These are phyloP conservation scores for Edaphochlamys debaryana DNA, from an alignment of 139 green algal genomes.

Conservation along the genomic window DNA sequence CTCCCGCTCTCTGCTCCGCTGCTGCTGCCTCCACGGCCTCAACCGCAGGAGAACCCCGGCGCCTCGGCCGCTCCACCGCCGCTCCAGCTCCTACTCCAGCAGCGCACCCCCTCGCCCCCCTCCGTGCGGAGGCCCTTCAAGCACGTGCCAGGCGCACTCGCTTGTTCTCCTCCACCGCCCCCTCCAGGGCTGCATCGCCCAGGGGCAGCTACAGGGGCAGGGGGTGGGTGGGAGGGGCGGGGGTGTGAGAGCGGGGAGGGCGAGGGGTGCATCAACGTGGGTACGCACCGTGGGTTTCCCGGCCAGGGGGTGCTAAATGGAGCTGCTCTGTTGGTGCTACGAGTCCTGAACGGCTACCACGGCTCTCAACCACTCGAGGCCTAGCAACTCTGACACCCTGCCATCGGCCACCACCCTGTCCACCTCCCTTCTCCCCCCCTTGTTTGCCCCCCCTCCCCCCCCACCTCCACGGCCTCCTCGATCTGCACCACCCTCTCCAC, in stretches of 20 bases:
- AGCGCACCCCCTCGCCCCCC: too few relatives aligned
- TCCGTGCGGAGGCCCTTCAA: too few relatives aligned
- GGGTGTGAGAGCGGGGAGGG: too few relatives aligned
- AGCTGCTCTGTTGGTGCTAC: neutral
- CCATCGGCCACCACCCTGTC: neutral
- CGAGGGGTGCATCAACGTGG: neutral
- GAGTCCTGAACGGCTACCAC: neutral
- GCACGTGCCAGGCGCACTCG: slow-evolving; percentile 25
- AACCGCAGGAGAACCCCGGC: too few relatives aligned
- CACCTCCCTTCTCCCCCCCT: neutral
- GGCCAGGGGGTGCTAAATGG: too few relatives aligned
- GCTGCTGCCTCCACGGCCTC: too few relatives aligned
- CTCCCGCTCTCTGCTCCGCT: too few relatives aligned
- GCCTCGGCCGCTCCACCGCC: too few relatives aligned
- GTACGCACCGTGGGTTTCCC: neutral
- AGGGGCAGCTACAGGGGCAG: slow-evolving; percentile 1
- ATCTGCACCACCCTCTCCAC: slow-evolving; percentile 25
- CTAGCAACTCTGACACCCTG: neutral
- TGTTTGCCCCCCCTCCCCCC: neutral
- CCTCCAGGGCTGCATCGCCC: slow-evolving; percentile 1
- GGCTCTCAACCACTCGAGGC: neutral
- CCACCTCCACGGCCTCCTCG: slow-evolving; percentile 31
- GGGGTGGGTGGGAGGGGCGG: neutral
- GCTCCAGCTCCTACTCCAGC: too few relatives aligned
- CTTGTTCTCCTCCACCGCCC: slow-evolving; percentile 21